These are phyloP conservation scores for Fraxinus baroniana DNA, from an alignment of 305 asterid species.

Conservation along the genomic window DNA sequence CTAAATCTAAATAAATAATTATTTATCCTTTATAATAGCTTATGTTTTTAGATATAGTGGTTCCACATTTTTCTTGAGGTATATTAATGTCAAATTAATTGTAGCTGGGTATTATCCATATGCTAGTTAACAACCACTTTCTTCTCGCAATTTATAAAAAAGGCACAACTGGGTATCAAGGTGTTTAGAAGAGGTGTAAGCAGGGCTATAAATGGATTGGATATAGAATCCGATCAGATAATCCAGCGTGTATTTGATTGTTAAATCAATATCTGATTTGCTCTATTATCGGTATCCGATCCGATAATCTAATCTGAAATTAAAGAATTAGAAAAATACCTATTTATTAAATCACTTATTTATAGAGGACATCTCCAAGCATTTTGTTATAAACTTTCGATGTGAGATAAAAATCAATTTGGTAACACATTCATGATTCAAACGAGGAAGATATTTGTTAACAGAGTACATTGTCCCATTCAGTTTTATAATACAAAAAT, in stretches of 20 bases:
- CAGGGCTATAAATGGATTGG: not conserved
- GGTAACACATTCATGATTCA: not conserved
- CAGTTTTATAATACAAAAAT: not conserved
- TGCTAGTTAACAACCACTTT: not conserved
- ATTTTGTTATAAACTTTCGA: not conserved
- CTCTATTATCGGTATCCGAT: not conserved
- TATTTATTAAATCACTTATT: no score
- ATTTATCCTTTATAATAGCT: not conserved
- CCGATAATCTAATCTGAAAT: not conserved
- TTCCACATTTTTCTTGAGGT: not conserved
- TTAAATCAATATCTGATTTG: not conserved
- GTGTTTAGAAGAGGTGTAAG: not conserved
- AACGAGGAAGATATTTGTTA: not conserved
- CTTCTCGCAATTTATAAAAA: not conserved
- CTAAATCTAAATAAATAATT: not conserved
- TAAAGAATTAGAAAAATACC: no score
- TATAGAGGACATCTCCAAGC: no score
- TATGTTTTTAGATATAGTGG: not conserved
- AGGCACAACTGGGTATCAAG: not conserved
- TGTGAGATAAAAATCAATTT: not conserved
- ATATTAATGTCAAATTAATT: not conserved
- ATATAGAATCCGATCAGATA: not conserved
- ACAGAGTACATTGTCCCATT: not conserved
- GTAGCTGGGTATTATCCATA: not conserved
- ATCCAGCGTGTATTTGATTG: not conserved